A percentile compares a stretch with the other conserved stretches of the same genome.
These are phyloP conservation scores for Neobulgaria alba DNA, from an alignment of 2,329 filamentous ascomycete genomes.

Conservation along the genomic window DNA sequence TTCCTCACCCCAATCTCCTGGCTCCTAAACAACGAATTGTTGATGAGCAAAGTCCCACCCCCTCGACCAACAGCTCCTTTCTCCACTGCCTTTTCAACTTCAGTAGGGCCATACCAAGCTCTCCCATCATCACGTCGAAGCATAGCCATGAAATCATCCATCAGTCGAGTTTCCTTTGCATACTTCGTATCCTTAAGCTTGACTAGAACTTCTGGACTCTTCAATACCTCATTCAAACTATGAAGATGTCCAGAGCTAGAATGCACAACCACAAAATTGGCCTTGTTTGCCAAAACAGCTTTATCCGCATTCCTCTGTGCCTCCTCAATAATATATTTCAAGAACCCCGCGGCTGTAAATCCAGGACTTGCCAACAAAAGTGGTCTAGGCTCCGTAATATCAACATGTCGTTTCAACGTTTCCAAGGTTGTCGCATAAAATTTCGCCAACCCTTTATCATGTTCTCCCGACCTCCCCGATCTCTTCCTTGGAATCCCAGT, in stretches of 20 bases:
- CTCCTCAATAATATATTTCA: constrained; percentile 63
- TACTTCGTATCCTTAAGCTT: constrained; percentile 84
- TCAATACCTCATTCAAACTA: constrained; percentile 77
- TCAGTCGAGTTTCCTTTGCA: constrained; percentile 69
- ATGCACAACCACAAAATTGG: constrained; percentile 66
- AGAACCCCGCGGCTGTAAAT: constrained; percentile 75
- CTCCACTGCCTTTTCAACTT: constrained; percentile 74
- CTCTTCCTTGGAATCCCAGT: constrained; percentile 60
- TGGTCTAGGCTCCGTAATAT: constrained; percentile 61
- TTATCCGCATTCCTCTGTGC: constrained; percentile 55
- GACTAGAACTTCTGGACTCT: constrained; percentile 66
- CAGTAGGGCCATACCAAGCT: constrained; percentile 81
- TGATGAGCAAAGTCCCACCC: constrained; percentile 77
- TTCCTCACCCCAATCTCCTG: constrained; percentile 68
- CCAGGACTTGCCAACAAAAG: constrained; percentile 83
- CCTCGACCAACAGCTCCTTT: constrained; percentile 84
- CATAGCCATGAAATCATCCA: constrained; percentile 75
- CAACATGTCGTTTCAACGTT: constrained; percentile 68
- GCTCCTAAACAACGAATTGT: constrained; percentile 78
- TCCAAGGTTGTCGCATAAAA: constrained; percentile 75
- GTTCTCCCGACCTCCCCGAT: constrained; percentile 48
- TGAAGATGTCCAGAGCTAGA: constrained; percentile 80
- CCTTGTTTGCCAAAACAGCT: constrained; percentile 52
- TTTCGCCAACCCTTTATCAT: constrained; percentile 61
- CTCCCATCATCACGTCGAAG: constrained; percentile 78